A percentile compares a stretch with the other conserved stretches of the same genome.
Conservation (phyloP, 352 stramenopile genomes). For the Hyaloperonospora arabidopsidis region DNA sequence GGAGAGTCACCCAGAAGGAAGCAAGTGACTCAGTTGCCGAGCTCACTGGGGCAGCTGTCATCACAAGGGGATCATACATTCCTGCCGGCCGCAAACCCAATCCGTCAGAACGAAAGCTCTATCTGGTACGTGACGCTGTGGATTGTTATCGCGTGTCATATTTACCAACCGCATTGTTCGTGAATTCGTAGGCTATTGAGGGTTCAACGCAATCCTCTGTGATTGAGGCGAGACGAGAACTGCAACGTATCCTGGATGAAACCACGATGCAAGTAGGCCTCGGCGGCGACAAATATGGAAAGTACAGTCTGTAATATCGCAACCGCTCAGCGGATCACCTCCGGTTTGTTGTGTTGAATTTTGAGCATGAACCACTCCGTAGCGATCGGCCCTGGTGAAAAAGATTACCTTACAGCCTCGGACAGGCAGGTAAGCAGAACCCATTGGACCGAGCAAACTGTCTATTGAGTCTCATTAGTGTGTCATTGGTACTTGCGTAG, state of each 20-base stretch:
- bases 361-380: conserved; percentile 4
- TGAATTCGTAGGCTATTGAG: conserved; percentile 60
- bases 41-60: conserved; percentile 83
- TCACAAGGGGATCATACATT: conserved; percentile 83
- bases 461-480: conserved; percentile 18
- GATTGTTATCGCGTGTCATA: background rate
- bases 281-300: conserved; percentile 79
- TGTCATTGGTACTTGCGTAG: conserved; percentile 21
- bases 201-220: conserved; percentile 63
- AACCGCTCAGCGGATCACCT: conserved; percentile 9
- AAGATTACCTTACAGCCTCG: background rate
- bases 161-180: conserved; percentile 5
- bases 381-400: conserved; percentile 2
- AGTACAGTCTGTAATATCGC: conserved; percentile 82
- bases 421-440: conserved; percentile 13
- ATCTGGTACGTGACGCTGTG: conserved; percentile 55
- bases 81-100: conserved; percentile 79
- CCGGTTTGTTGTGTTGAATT: conserved; percentile 13
- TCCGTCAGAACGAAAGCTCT: conserved; percentile 80
- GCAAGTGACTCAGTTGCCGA: conserved; percentile 81
- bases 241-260: conserved; percentile 85
- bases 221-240: conserved; percentile 64
- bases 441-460: conserved; percentile 8
- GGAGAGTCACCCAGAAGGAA: conserved; percentile 84
- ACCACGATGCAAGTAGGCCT: conserved; percentile 84